Conservation (phyloP, 75 land plant genomes). For the Pinus tabuliformis region DNA sequence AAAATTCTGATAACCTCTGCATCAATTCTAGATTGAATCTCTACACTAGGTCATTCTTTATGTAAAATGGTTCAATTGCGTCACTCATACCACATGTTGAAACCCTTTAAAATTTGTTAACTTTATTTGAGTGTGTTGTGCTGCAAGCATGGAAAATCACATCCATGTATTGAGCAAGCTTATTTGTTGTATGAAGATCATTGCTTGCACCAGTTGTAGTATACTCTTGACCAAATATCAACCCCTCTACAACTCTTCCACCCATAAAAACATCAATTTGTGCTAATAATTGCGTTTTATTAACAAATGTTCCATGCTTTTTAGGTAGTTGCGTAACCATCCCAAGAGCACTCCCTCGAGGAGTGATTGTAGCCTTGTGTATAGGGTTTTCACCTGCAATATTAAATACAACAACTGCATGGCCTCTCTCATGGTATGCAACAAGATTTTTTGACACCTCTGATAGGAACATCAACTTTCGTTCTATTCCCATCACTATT, state of each 20-base stretch:
- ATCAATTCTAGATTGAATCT: slow-evolving; percentile 94
- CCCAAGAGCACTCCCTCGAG: slow-evolving; percentile 89
- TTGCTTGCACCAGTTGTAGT: too few relatives aligned
- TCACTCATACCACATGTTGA: slow-evolving; percentile 99
- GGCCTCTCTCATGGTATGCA: slow-evolving; percentile 99
- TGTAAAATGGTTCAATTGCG: slow-evolving; percentile 76
- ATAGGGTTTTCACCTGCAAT: slow-evolving; percentile 94
- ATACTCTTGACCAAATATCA: too few relatives aligned
- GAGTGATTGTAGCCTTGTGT: slow-evolving; percentile 98
- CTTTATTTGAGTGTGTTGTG: too few relatives aligned
- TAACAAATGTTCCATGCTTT: slow-evolving; percentile 91
- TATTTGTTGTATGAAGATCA: too few relatives aligned
- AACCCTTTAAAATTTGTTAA: slow-evolving; percentile 34
- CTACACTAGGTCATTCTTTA: slow-evolving; percentile 69
- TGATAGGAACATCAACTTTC: slow-evolving; percentile 89
- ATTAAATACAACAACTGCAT: slow-evolving; percentile 96
- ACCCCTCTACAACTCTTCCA: slow-evolving; percentile 96
- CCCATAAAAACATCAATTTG: slow-evolving; percentile 99
- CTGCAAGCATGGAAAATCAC: too few relatives aligned
- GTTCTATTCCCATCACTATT: slow-evolving; percentile 97
- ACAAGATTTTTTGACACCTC: slow-evolving; percentile 98
- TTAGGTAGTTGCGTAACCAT: slow-evolving; percentile 99
- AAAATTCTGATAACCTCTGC: slow-evolving; percentile 92
- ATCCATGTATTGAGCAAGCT: too few relatives aligned
- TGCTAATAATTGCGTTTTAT: slow-evolving; percentile 91